Conservation (phyloP, 2,329 filamentous ascomycete genomes). For the Diplocarpon rosae region DNA sequence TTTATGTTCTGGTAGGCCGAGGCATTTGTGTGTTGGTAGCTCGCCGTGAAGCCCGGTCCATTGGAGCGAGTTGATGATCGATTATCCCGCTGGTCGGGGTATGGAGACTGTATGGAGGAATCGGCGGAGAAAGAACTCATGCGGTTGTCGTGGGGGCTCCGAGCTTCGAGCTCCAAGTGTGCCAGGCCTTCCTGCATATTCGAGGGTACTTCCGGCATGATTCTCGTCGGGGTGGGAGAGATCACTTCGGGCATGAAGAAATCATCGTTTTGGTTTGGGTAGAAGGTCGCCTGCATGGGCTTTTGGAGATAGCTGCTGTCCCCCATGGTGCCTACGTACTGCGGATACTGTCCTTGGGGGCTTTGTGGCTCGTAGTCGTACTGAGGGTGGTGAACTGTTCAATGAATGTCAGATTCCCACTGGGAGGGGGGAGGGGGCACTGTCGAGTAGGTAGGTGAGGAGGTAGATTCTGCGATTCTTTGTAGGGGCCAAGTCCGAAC, state of each 20-base stretch:
- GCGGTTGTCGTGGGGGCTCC: constrained; percentile 27
- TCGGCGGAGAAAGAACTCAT: constrained; percentile 18
- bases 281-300: constrained; percentile 48
- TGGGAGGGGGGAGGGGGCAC: too few relatives aligned
- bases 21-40: constrained; percentile 27
- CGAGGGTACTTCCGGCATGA: constrained; percentile 90
- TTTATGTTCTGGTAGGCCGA: constrained; percentile 26
- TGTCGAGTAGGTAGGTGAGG: too few relatives aligned
- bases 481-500: too few relatives aligned
- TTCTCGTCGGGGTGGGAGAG: constrained; percentile 58
- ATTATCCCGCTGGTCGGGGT: constrained; percentile 9
- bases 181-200: constrained; percentile 94
- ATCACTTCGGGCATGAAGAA: constrained; percentile 59
- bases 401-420: too few relatives aligned
- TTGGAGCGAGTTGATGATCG: constrained; percentile 8
- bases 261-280: constrained; percentile 56
- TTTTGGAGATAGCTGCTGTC: constrained; percentile 7
- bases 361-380: constrained; percentile 1
- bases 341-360: too few relatives aligned
- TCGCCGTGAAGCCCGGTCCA: constrained; percentile 22
- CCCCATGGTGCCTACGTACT: too few relatives aligned
- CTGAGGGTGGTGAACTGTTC: not conserved
- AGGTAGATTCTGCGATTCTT: too few relatives aligned
- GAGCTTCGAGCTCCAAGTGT: constrained; percentile 74
- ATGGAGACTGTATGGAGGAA: constrained; percentile 15